A percentile compares a stretch with the other conserved stretches of the same genome.
phyloP scores from a whole-genome alignment of 106 monocot species.

The Alisma plantagoaquatica region DNA sequence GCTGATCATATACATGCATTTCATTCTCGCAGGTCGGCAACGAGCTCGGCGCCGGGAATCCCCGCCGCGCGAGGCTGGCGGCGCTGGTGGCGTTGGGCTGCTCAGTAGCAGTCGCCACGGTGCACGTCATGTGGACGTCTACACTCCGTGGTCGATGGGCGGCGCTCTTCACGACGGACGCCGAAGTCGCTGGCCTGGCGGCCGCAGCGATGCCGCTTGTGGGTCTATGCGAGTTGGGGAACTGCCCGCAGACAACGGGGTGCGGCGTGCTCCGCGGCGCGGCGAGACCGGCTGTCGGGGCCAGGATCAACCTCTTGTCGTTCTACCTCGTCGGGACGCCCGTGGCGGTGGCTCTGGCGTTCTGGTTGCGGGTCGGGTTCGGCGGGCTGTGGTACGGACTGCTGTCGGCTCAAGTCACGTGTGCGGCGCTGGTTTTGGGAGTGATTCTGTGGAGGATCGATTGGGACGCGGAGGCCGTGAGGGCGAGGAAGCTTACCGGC shows the following conservation, averaged over 20 bases:
- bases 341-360: constrained; percentile 70
- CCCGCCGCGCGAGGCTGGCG: constrained; percentile 44
- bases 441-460: constrained; percentile 55
- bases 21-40: constrained; percentile 52
- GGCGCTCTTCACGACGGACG: constrained; percentile 52
- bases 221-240: constrained; percentile 82
- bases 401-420: constrained; percentile 52
- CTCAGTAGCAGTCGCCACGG: constrained; percentile 33
- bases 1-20: background rate
- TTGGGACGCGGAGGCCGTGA: constrained; percentile 57
- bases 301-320: constrained; percentile 66
- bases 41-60: constrained; percentile 71
- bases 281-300: constrained; percentile 63
- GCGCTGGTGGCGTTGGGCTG: constrained; percentile 67
- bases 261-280: constrained; percentile 85
- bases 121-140: constrained; percentile 52
- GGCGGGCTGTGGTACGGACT: constrained; percentile 77
- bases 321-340: constrained; percentile 81
- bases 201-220: constrained; percentile 63
- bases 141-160: constrained; percentile 34
- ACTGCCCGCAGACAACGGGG: constrained; percentile 85
- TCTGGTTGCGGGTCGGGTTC: constrained; percentile 46
- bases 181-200: constrained; percentile 39
- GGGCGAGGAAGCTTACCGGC: constrained; percentile 72
- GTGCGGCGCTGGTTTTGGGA: constrained; percentile 35